These are phyloP conservation scores for Pythium monospermum DNA, from an alignment of 352 stramenopile species.

Conservation along the genomic window DNA sequence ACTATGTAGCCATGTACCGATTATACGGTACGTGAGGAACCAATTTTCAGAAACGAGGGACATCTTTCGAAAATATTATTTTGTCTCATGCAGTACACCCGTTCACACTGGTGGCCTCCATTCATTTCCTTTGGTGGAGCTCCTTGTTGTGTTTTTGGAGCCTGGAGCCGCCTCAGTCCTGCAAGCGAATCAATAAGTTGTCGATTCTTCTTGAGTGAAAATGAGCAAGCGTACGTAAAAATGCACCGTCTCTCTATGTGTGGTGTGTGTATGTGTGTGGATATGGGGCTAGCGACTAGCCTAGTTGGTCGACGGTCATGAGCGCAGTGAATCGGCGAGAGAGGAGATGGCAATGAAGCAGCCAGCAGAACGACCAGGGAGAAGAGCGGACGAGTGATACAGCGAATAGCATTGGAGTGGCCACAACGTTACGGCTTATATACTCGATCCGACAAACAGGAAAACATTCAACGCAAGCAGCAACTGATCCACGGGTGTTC, in stretches of 20 bases:
- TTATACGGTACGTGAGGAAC: neutral
- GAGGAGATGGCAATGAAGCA: no score
- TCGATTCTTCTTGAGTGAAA: constrained; percentile 78
- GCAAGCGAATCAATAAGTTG: constrained; percentile 38
- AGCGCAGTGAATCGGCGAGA: no score
- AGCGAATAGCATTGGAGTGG: no score
- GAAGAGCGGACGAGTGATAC: no score
- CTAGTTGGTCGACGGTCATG: no score
- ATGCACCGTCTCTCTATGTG: constrained; percentile 19
- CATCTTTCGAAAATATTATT: constrained; percentile 3
- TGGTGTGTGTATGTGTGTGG: neutral
- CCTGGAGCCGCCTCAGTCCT: constrained; percentile 11
- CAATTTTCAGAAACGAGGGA: neutral
- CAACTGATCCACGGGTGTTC: no score
- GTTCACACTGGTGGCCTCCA: constrained; percentile 24
- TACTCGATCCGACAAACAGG: no score
- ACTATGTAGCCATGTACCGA: neutral
- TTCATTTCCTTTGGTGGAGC: constrained; percentile 28
- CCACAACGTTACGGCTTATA: no score
- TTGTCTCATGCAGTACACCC: constrained; percentile 13
- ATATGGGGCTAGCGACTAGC: neutral
- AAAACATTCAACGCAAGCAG: no score
- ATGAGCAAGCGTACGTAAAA: constrained; percentile 87
- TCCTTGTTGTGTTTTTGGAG: neutral
- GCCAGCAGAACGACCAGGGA: no score